Evolutionary conservation across 139 green algal species (phyloP), one percentile per base, ranked within the genome.

Genomic region (Zygnema cylindricum): DNA sequence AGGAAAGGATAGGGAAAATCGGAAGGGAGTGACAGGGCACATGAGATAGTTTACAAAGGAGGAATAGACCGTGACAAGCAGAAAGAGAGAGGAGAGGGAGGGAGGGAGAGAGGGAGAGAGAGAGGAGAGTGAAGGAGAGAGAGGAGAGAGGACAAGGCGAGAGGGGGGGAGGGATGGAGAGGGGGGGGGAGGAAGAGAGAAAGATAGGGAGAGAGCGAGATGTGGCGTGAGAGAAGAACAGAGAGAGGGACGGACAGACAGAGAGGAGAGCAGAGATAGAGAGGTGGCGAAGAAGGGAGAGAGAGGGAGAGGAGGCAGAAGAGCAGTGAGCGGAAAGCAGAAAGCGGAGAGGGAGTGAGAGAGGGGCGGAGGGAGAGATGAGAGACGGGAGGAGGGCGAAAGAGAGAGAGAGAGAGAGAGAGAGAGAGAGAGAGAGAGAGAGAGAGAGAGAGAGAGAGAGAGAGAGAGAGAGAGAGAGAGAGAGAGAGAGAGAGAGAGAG

Each of bases 371-470:
- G 49, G 7, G 16, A 63, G 49, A 63, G 49, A 7, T n/a, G n/a
- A n/a, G n/a, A n/a, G n/a, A n/a, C n/a, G n/a, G n/a, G n/a, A n/a
- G n/a, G 49, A 63, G 49, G 7, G 49, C 7, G 49, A 7, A 16
- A 63, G 49, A 7, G 49, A 63, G 49, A 63, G 49, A 63, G 49
- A 63, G 49, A 63, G 49, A 63, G 49, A 63, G 49, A 63, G 49
- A 63, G 49, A 16, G 49, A 63, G 49, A 16, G 49, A 63, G 49
- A 7, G 49, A 63, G 49, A 63, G 49, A 63, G 71, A 3, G 71
- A 79, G 71, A 79, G 71, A 79, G 71, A 79, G 71, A 25, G 71
- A 79, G 71, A 16, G 71, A 16, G 71, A 16, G 71, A 16, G 36
- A n/a, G 7, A 16, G 16, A 16, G 71, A 43, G 71, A 43, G 16